Conservation (phyloP, 1,139 yeast genomes). For the Candida albicans region DNA sequence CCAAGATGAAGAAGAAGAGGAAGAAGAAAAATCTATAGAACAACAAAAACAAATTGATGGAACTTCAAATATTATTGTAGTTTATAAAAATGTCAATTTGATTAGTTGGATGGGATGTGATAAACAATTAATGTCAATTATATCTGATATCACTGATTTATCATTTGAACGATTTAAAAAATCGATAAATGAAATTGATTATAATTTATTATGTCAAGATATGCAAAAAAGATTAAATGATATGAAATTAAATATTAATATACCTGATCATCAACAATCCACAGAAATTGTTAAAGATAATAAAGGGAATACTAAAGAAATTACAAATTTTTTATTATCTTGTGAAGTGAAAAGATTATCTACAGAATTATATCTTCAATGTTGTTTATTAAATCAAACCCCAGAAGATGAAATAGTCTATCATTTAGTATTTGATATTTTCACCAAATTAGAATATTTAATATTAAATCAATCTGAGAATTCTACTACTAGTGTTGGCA, state of each 20-base stretch:
- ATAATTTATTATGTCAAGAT: slow-evolving; percentile 15
- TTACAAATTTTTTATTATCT: slow-evolving; percentile 27
- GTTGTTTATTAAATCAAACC: slow-evolving; percentile 22
- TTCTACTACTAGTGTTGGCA: too few relatives aligned
- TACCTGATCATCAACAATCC: neutral
- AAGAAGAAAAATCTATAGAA: too few relatives aligned
- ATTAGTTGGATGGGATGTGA: slow-evolving; percentile 34
- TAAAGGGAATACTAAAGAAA: slow-evolving; percentile 17
- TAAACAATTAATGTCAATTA: slow-evolving; percentile 23
- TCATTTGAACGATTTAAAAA: slow-evolving; percentile 27
- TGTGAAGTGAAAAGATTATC: slow-evolving; percentile 30
- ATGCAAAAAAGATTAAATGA: slow-evolving; percentile 15
- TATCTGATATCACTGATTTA: slow-evolving; percentile 37
- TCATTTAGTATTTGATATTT: slow-evolving; percentile 17
- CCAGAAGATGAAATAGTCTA: slow-evolving; percentile 20
- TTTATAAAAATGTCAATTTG: slow-evolving; percentile 9
- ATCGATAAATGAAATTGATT: slow-evolving; percentile 19
- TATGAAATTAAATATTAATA: slow-evolving; percentile 14
- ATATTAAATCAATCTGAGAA: slow-evolving; percentile 8
- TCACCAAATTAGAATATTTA: slow-evolving; percentile 23
- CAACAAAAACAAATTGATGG: too few relatives aligned
- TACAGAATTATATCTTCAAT: slow-evolving; percentile 25
- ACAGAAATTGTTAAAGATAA: neutral
- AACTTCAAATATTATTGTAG: too few relatives aligned
- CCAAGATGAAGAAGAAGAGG: slow-evolving; percentile 15